A percentile compares a stretch with the other conserved stretches of the same genome.
phyloP scores from a whole-genome alignment of 768 basidiomycete species.

The Boletus sp. region DNA sequence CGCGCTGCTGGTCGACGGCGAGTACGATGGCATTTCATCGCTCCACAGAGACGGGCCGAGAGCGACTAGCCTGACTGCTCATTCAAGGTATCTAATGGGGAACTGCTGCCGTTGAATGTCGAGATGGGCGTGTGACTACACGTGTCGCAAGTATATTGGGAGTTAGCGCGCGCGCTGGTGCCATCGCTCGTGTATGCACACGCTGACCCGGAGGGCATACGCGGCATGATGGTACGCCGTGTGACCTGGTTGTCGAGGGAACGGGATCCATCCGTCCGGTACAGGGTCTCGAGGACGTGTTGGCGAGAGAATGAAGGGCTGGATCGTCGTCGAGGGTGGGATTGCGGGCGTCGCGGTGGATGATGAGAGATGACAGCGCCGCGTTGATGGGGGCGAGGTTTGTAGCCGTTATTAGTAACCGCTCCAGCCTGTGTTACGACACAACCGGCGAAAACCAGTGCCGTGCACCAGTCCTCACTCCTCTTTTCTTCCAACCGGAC shows the following conservation, averaged over 20 bases:
- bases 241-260: not conserved
- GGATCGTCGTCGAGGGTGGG: slow-evolving; percentile 9
- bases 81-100: slow-evolving; percentile 15
- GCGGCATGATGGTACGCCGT: not conserved
- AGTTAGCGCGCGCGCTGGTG: slow-evolving; percentile 28
- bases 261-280: not conserved
- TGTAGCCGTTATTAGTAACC: slow-evolving; percentile 26
- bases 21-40: slow-evolving; percentile 5
- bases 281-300: not conserved
- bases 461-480: slow-evolving; percentile 24
- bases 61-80: slow-evolving; percentile 2
- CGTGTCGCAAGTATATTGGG: slow-evolving; percentile 29
- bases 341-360: not conserved
- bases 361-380: slow-evolving; percentile 16
- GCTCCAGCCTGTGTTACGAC: slow-evolving; percentile 28
- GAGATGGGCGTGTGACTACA: slow-evolving; percentile 33
- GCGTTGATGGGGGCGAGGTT: slow-evolving; percentile 22
- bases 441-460: slow-evolving; percentile 34
- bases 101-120: slow-evolving; percentile 27
- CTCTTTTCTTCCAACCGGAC: slow-evolving; percentile 20
- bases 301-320: not conserved
- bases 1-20: slow-evolving; percentile 3
- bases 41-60: slow-evolving; percentile 14
- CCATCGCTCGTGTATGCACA: slow-evolving; percentile 2
- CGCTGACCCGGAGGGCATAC: not conserved